Evolutionary conservation across 352 stramenopile genomes (phyloP), one percentile per base, ranked within the genome.

Genomic region (Pythium folliculosum): DNA sequence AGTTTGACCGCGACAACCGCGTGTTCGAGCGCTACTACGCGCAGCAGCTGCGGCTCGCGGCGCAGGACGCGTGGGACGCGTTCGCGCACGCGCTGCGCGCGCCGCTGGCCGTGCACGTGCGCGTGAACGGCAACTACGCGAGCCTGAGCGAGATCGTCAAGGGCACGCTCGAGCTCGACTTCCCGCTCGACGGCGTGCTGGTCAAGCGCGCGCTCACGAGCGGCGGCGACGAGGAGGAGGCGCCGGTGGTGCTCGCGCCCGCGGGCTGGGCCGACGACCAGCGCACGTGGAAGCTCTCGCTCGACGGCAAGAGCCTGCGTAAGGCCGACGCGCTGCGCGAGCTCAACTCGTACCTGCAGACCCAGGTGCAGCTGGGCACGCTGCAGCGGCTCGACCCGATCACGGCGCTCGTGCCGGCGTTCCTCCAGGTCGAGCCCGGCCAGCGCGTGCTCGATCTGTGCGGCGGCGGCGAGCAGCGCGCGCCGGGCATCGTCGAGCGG

Each of bases 311-410:
- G 64, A 80, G 77, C 27, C 84, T 98, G 32, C 86, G 93, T 27
- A 96, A 97, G 67, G 89, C 96, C 58, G 77, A 93, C 63, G 77
- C 73, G 10, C 73, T 98, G n/a, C 75, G 90, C 43, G 81, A 90
- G 17, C 82, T 99, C 32, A 95, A 96, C 77, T 80, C 90, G 7
- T 99, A 96, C 80, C 81, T 99, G 21, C 95, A 95, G 30, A 82
- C 86, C 23, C 88, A 99, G 56, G 89, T 80, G 48, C 76, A 89
- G 8, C 69, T 92, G 21, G 95, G 97, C 1, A 96, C 83, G 35
- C 77, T 99, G 3, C 91, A 97, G 43, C 80, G 84, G 25, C 96
- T 99, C 66, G 98, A 99, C 68, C 84, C 97, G 10, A 95, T 96
- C 32, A 97, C 88, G 48, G 99, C 98, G 84, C 80, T 99, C 40